Evolutionary conservation across 1,284 basidiomycete species (phyloP).

Genomic region (Trichosporon ovoides): DNA sequence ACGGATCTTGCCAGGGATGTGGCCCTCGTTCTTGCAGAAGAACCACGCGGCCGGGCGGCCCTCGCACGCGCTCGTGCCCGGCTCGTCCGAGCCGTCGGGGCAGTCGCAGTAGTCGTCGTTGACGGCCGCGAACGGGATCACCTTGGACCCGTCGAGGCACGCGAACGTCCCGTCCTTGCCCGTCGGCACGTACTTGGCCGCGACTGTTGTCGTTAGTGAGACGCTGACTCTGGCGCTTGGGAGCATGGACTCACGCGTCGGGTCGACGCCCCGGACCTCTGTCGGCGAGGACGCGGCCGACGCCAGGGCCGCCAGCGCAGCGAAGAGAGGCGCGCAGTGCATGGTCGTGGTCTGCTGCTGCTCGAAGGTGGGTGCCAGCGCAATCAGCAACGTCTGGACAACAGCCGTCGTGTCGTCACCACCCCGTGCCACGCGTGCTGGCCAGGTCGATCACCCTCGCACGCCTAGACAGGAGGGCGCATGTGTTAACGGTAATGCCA

Average conservation of each 20-base stretch:
- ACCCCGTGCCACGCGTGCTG: too few relatives aligned
- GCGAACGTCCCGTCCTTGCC: conserved; percentile 22
- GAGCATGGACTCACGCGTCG: conserved; percentile 11
- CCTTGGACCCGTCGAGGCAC: conserved; percentile 42
- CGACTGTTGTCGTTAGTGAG: conserved; percentile 11
- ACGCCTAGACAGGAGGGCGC: too few relatives aligned
- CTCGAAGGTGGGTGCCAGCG: too few relatives aligned
- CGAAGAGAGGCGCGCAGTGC: conserved; percentile 11
- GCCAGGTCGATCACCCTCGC: too few relatives aligned
- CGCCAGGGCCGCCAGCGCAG: conserved; percentile 11
- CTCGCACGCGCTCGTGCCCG: conserved; percentile 83
- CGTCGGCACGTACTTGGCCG: conserved; percentile 12
- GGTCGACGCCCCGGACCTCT: conserved; percentile 17
- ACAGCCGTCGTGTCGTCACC: too few relatives aligned
- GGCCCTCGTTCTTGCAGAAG: conserved; percentile 84
- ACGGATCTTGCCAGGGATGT: conserved; percentile 72
- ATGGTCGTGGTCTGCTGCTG: neutral
- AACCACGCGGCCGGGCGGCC: conserved; percentile 57
- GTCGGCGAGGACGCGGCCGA: neutral
- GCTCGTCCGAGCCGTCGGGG: conserved; percentile 86
- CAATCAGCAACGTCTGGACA: too few relatives aligned
- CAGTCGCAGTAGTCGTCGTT: conserved; percentile 97
- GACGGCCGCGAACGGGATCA: conserved; percentile 62
- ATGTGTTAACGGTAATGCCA: too few relatives aligned
- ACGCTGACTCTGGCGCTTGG: too few relatives aligned